Base-by-base conservation (phyloP, 2,329 filamentous ascomycete species). In the Arthrobotrys sphaeroides region DNA sequence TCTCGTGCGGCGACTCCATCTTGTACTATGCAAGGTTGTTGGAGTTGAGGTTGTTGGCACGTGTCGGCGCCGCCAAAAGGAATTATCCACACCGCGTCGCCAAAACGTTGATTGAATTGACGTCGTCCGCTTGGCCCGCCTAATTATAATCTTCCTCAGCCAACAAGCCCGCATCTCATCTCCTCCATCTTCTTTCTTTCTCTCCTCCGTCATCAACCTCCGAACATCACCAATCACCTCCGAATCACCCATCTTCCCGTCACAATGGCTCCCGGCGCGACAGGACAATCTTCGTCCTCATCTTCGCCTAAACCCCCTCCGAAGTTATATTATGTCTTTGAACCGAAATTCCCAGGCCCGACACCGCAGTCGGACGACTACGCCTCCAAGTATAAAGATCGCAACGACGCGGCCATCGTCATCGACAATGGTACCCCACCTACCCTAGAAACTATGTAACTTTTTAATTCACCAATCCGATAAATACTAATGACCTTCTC, bases 351-450 rank as follows among this genome's bases (percentile, higher is more conserved):
- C 80, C 87, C 89, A 77, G 85, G 85, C 74, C 86, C 83, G 66
- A 83, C 87, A 38, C 82, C 85, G 28, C 83, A 86, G 1, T 43
- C 64, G 7, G 53, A 85, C n/a, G 65, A 75, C 45, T 75, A 73
- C 20, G 55, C 69, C 26, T 66, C 62, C 6, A 67, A 75, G 24
- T 78, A 77, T 60, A 76, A 68, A 49, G 70, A 74, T 59, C 73
- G 75, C 51, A 73, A 51, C 18, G 72, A 78, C 4, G 73, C 77
- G 60, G 92, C 93, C 59, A 97, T 99, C 80, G 92, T 99, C 77
- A 98, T 99, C 81, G 95, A 99, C 84, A 97, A 97, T 90, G 95
- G 94, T 96, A 84, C 75, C 83, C 51, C 42, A 51, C 18, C 45
- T 47, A 51, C n/a, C 10, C 10, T 40, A 64, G 9, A 51, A 38